Evolutionary conservation across 257 asterid species (phyloP).

Genomic region (Cinchona pubescens): DNA sequence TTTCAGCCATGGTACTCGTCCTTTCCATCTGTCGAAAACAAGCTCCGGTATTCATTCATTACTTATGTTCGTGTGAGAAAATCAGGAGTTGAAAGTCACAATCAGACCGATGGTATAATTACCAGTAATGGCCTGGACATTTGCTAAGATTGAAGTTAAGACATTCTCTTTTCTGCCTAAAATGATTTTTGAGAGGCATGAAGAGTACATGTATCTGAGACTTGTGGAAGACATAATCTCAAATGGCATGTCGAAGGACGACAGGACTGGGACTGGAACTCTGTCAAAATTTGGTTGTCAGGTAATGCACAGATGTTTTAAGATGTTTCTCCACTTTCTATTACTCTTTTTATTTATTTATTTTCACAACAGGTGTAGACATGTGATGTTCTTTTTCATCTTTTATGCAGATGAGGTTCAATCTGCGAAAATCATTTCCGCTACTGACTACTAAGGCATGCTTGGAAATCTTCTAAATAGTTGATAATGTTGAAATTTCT

Average conservation of each 20-base stretch:
- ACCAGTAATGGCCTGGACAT: constrained; percentile 29
- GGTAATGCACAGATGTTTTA: constrained; percentile 38
- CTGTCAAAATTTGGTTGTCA: constrained; percentile 92
- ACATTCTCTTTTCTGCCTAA: constrained; percentile 69
- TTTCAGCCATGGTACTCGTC: constrained; percentile 93
- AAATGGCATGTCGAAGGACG: constrained; percentile 71
- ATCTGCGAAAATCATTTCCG: constrained; percentile 89
- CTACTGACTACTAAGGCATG: constrained; percentile 87
- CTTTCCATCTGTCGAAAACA: constrained; percentile 57
- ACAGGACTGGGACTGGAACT: constrained; percentile 93
- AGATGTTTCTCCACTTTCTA: neutral
- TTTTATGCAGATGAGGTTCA: constrained; percentile 70
- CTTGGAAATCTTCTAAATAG: neutral
- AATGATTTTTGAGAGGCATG: constrained; percentile 74
- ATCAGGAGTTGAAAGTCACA: constrained; percentile 20
- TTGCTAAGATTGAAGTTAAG: constrained; percentile 36
- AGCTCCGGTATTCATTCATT: constrained; percentile 50
- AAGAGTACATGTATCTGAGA: constrained; percentile 71
- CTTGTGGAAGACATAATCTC: constrained; percentile 80
- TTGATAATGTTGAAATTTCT: neutral
- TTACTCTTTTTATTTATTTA: neutral
- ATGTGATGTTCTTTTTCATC: constrained; percentile 1
- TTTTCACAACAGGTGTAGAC: neutral
- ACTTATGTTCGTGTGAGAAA: constrained; percentile 67
- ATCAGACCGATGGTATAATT: constrained; percentile 16